A percentile compares a stretch with the other conserved stretches of the same genome.
Evolutionary conservation across 208 protist genomes (phyloP).

Genomic region (Trichomonas vaginalis): DNA sequence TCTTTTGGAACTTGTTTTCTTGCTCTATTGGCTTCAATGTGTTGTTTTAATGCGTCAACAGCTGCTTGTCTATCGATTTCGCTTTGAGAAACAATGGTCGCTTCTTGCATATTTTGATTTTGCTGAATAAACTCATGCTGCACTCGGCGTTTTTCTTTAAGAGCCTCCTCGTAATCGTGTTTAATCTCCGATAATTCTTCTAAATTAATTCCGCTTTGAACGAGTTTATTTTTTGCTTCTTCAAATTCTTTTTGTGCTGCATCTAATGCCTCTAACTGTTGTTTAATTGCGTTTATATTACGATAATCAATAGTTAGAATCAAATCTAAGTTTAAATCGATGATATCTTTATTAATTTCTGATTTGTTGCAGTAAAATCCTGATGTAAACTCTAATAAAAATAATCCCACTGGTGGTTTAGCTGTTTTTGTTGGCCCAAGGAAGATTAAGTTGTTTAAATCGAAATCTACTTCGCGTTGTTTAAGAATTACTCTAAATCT

Average conservation of each 20-base stretch:
- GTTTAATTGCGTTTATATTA: not conserved
- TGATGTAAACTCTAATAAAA: not conserved
- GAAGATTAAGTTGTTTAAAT: not conserved
- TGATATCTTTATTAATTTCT: not conserved
- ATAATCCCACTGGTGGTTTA: not conserved
- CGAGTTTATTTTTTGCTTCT: not conserved
- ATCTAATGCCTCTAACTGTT: not conserved
- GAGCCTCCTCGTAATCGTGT: not conserved
- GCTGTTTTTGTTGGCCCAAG: not conserved
- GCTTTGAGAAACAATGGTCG: not conserved
- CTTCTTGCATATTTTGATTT: not conserved
- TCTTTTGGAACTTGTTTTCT: not conserved
- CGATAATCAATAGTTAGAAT: not conserved
- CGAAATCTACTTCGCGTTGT: too few species aligned
- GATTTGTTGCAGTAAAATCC: not conserved
- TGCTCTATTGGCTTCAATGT: not conserved
- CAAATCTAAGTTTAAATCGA: not conserved
- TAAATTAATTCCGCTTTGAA: not conserved
- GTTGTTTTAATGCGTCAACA: not conserved
- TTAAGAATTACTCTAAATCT: not conserved
- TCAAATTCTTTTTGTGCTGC: not conserved
- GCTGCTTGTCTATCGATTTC: not conserved
- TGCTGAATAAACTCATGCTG: not conserved
- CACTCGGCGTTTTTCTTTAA: not conserved
- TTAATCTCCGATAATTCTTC: not conserved